Base-by-base conservation (phyloP, 1,284 basidiomycete species). In the Vanrija humicola region DNA sequence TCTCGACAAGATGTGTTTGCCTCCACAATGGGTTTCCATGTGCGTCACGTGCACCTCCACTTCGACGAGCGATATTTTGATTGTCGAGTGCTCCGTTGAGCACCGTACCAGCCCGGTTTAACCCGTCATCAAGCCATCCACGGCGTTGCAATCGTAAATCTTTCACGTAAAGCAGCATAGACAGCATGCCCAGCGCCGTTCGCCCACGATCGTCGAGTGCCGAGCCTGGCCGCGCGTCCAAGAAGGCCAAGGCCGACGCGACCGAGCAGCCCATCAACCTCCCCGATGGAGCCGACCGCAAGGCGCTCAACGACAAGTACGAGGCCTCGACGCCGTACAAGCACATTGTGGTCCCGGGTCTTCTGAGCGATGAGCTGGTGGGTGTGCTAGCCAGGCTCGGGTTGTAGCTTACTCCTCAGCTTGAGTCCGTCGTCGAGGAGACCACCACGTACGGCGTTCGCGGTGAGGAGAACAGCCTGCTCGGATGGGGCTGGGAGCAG, bases 321-420 rank as follows among this genome's bases (percentile, higher is more conserved):
- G 67, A 76, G 8, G 64, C 76, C 6, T 86, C 80, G 61, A 71
- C 80, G 51, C 94, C 94, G 0, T 98, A 87, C 82, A 89, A 88
- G 74, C 87, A 96, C 76, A 86, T 84, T 28, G 81, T 92, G 53
- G 82, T 97, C 48, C 84, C 88, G 46, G 84, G 86, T 60, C 82
- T 98, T 25, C 88, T 98, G 77, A 84, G 87, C 67, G 88, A 95
- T 65, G 86, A 88, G 19, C 81, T 96, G 28, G 82, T 95, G 52
- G 79, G 73, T 66, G n/a, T 18, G 42, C 39, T 38, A 46, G 19
- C 52, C 5, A 45, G 16, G 34, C 16, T 6, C 44, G 25, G 10
- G 16, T 44, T 26, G 39, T 38, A 23, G 44, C 15, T 58, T 19
- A 42, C 63, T 23, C 46, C 55, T 14, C 65, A 79, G 72, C 81